Evolutionary conservation across 257 asterid species (phyloP).

Genomic region (Verbena officinalis): DNA sequence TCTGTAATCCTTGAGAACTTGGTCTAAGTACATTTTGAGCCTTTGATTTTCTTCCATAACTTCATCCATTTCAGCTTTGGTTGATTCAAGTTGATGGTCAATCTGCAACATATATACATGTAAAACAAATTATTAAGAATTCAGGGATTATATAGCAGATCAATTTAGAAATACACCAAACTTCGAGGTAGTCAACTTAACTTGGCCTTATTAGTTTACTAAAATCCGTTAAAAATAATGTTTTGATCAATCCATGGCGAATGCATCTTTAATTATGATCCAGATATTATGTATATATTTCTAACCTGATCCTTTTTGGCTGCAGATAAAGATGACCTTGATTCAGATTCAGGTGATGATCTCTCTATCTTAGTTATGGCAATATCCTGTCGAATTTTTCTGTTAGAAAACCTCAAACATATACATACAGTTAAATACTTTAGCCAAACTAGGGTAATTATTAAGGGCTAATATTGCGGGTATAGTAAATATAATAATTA

Average conservation of each 20-base stretch:
- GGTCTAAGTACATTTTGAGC: slow-evolving; percentile 60
- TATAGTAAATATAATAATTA: no score
- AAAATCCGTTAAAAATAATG: no score
- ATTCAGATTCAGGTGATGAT: slow-evolving; percentile 56
- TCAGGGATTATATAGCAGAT: no score
- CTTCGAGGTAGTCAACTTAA: no score
- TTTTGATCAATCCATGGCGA: no score
- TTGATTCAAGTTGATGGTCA: slow-evolving; percentile 55
- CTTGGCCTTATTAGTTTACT: no score
- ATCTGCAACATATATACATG: slow-evolving; percentile 39
- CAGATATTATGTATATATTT: neutral
- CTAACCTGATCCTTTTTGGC: slow-evolving; percentile 49
- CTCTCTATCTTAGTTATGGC: slow-evolving; percentile 38
- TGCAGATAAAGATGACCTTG: slow-evolving; percentile 55
- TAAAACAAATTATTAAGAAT: neutral
- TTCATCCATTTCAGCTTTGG: slow-evolving; percentile 76
- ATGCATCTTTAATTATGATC: no score
- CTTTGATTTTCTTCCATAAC: slow-evolving; percentile 81
- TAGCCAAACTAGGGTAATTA: no score
- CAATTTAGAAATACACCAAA: no score
- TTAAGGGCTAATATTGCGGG: no score
- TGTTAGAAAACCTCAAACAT: slow-evolving; percentile 11
- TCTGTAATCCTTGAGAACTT: slow-evolving; percentile 63
- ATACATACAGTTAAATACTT: no score
- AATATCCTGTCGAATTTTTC: slow-evolving; percentile 25